phyloP scores from a whole-genome alignment of 2,329 filamentous ascomycete genomes.

The Aureobasidium melanogenum region DNA sequence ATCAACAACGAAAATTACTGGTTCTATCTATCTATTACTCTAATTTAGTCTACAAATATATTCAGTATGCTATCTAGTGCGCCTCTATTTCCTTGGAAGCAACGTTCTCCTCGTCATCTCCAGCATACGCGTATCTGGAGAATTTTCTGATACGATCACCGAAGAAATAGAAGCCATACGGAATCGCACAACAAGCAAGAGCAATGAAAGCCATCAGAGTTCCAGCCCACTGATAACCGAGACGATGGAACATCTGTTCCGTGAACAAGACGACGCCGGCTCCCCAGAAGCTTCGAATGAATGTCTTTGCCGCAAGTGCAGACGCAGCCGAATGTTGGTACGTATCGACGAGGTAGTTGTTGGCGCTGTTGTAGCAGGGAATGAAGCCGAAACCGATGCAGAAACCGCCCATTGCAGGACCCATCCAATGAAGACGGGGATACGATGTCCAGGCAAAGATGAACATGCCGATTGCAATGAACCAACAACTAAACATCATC shows the following conservation, averaged over 20 bases:
- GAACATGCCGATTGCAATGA: constrained; percentile 58
- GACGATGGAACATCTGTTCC: constrained; percentile 24
- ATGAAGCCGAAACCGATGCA: constrained; percentile 27
- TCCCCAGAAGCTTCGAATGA: constrained; percentile 29
- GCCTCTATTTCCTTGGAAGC: not conserved
- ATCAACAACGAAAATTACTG: not conserved
- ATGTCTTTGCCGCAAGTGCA: constrained; percentile 31
- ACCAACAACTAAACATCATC: constrained; percentile 50
- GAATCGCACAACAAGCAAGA: constrained; percentile 71
- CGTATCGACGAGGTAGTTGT: constrained; percentile 41
- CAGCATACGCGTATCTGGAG: constrained; percentile 64
- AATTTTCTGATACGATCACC: constrained; percentile 61
- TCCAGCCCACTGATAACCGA: constrained; percentile 32
- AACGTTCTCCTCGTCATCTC: constrained; percentile 39
- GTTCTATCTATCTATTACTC: not conserved
- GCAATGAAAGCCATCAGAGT: constrained; percentile 51
- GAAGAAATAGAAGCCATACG: constrained; percentile 72
- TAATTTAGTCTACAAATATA: not conserved
- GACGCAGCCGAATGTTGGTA: constrained; percentile 65
- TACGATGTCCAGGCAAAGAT: constrained; percentile 66
- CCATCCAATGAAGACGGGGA: constrained; percentile 56
- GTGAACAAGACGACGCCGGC: constrained; percentile 31
- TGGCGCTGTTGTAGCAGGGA: constrained; percentile 23
- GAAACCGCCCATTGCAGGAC: constrained; percentile 40
- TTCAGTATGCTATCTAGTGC: not conserved